Base-by-base conservation (phyloP, 805 yeast genomes). In the Ogataea ganodermae region DNA sequence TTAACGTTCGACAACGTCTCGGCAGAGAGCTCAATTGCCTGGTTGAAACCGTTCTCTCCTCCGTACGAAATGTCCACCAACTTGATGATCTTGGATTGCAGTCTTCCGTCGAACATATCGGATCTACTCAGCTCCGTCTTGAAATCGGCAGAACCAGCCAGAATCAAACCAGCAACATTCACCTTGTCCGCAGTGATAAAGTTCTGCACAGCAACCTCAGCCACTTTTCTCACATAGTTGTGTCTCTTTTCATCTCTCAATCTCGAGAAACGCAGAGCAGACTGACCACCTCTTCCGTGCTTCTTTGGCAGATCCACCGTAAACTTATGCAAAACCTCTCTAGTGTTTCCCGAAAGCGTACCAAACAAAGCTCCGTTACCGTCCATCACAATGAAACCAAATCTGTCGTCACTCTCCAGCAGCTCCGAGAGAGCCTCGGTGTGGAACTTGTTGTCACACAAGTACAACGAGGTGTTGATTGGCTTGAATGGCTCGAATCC, bases 241-340 rank as follows among this genome's bases (percentile, higher is more conserved):
- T 94, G 99, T 77, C 99, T 89, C 71, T 94, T 94, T 73, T 94
- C 99, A 61, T 94, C 99, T 80, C 99, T 87, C 70, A 94, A 79
- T 79, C 99, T 91, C 21, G 97, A 85, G 78, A 94, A 94, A 89
- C 99, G 98, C 60, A 94, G 68, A 37, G 99, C 99, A 53, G 99
- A 94, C 76, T 94, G 99, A 86, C 99, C 99, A 87, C 99, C 99
- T 80, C 99, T 87, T 65, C 99, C 99, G 78, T 94, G 99, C 89
- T 94, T 94, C 78, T 94, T 94, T 62, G 99, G 99, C 62, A 94
- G 78, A 71, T 94, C 99, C 47, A 94, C 99, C 1, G 90, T 86
- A 73, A 94, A 94, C 72, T 94, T 94, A 72, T 92, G 96, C 65
- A 94, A 76, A 37, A 94, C 89, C 53, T 94, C 97, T 76, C 99